A percentile compares a stretch with the other conserved stretches of the same genome.
phyloP scores from a whole-genome alignment of 1,284 basidiomycete species.

The Marasmius oreades region DNA sequence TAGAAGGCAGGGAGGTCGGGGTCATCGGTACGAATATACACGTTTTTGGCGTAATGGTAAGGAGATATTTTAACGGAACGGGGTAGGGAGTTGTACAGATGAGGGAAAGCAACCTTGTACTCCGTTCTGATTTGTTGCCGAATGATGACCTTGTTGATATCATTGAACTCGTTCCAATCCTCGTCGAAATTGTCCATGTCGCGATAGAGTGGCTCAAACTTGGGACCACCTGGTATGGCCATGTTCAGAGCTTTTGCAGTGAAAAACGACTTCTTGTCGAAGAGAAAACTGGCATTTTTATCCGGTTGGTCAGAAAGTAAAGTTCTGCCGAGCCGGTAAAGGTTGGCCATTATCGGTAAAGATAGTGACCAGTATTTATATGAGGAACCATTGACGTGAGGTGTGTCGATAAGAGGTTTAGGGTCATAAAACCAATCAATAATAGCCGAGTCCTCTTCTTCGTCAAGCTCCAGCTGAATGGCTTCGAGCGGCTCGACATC shows the following conservation, averaged over 20 bases:
- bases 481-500: conserved; percentile 98
- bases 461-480: conserved; percentile 95
- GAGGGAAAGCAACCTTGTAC: conserved; percentile 99
- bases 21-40: conserved; percentile 98
- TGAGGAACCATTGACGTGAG: conserved; percentile 87
- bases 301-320: conserved; percentile 92
- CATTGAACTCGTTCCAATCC: conserved; percentile 99
- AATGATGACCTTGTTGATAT: conserved; percentile 99
- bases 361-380: conserved; percentile 94
- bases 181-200: conserved; percentile 98
- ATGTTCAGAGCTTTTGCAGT: conserved; percentile 98
- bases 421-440: conserved; percentile 99
- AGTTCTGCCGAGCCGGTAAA: conserved; percentile 94
- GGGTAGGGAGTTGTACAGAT: conserved; percentile 97
- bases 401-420: conserved; percentile 89
- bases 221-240: conserved; percentile 98
- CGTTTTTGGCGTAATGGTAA: conserved; percentile 95
- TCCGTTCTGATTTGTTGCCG: conserved; percentile 98
- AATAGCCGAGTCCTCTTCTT: conserved; percentile 92
- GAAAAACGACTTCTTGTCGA: conserved; percentile 98
- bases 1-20: conserved; percentile 99
- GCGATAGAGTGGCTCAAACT: conserved; percentile 92
- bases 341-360: conserved; percentile 92
- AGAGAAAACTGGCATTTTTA: conserved; percentile 87
- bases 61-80: conserved; percentile 90